Percentiles rank a stretch among this genome's conserved stretches.
phyloP scores from a whole-genome alignment of 495 filamentous ascomycete species.

The Pyrenopolyporus hunteri region DNA sequence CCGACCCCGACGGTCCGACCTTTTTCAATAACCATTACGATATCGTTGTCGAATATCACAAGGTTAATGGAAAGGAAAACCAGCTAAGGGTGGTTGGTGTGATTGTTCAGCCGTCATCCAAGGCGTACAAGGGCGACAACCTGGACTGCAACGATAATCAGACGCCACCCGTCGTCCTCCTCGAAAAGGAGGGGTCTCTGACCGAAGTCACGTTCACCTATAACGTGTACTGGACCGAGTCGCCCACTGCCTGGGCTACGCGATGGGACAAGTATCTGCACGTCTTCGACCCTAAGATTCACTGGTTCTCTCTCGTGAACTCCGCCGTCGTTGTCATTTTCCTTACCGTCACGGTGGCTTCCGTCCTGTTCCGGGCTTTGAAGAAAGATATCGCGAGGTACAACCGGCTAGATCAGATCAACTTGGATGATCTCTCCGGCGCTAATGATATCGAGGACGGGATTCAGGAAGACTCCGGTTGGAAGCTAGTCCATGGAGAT shows the following conservation, averaged over 20 bases:
- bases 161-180: conserved; percentile 61
- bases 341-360: conserved; percentile 86
- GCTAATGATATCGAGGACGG: conserved; percentile 84
- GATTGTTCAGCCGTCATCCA: conserved; percentile 79
- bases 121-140: conserved; percentile 61
- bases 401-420: conserved; percentile 87
- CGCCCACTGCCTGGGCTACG: conserved; percentile 87
- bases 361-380: conserved; percentile 83
- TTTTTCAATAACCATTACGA: conserved; percentile 92
- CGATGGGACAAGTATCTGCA: conserved; percentile 98
- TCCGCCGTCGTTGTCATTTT: conserved; percentile 92
- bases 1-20: conserved; percentile 58
- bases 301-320: conserved; percentile 97
- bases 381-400: conserved; percentile 95
- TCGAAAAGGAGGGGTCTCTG: conserved; percentile 55
- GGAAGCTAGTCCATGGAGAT: conserved; percentile 98
- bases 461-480: conserved; percentile 95
- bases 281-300: conserved; percentile 93
- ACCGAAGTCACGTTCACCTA: conserved; percentile 85
- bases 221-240: conserved; percentile 82
- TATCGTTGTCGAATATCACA: conserved; percentile 92
- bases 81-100: conserved; percentile 90
- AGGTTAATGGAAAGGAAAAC: conserved; percentile 60
- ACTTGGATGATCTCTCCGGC: conserved; percentile 81
- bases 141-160: conserved; percentile 66